Percentiles rank a stretch among this genome's conserved stretches.
phyloP scores from a whole-genome alignment of 768 basidiomycete genomes.

The Pholiota microspora region DNA sequence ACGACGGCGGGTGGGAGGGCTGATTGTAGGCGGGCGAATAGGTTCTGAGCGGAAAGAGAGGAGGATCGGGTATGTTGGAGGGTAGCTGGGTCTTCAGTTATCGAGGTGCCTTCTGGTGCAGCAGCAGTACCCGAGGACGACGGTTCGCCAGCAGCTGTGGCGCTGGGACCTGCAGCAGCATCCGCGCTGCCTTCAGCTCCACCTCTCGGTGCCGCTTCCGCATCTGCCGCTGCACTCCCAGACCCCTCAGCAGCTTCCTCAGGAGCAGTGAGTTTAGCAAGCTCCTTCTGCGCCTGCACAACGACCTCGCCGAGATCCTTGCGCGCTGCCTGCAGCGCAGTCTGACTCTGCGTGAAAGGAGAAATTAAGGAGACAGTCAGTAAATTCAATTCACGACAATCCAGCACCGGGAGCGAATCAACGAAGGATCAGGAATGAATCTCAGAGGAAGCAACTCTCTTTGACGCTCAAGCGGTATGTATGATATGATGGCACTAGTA shows the following conservation, averaged over 20 bases:
- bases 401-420: background rate
- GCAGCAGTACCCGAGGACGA: background rate
- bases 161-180: background rate
- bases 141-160: background rate
- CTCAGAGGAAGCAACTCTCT: no score
- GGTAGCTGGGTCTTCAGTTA: constrained; percentile 5
- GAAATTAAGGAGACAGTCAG: background rate
- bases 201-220: background rate
- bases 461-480: background rate
- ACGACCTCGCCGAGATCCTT: constrained; percentile 75
- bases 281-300: constrained; percentile 74
- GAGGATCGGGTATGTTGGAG: constrained; percentile 16
- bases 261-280: constrained; percentile 53
- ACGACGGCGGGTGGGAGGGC: constrained; percentile 76
- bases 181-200: background rate
- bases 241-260: constrained; percentile 15
- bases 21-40: constrained; percentile 71
- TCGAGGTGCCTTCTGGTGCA: background rate
- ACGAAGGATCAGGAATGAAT: background rate
- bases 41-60: constrained; percentile 33
- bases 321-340: constrained; percentile 61
- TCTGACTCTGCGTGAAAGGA: constrained; percentile 54
- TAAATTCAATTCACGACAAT: no score
- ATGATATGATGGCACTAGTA: background rate
- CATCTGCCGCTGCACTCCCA: background rate